Conservation (phyloP, 2,329 filamentous ascomycete genomes). For the Leptographium radiaticola region DNA sequence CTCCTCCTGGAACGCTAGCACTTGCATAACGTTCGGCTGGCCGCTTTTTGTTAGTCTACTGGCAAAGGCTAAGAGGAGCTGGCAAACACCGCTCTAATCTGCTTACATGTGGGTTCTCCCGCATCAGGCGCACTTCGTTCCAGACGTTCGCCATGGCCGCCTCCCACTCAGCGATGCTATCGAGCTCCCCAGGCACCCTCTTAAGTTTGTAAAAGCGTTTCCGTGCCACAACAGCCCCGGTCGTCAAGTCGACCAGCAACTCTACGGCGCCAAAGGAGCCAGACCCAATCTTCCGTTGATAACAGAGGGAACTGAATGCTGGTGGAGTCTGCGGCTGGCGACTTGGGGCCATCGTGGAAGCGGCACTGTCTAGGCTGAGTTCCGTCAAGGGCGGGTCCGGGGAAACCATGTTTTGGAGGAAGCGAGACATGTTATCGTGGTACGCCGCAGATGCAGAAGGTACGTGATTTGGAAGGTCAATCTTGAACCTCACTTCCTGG, state of each 20-base stretch:
- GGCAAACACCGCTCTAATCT: too few species aligned
- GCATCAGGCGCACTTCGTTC: background rate
- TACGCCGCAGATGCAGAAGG: background rate
- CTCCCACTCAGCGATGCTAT: background rate
- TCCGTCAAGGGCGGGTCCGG: background rate
- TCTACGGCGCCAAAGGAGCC: background rate
- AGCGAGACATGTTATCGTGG: background rate
- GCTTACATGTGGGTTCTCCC: background rate
- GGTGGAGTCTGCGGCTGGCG: background rate
- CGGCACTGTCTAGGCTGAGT: background rate
- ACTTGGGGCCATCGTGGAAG: too few species aligned
- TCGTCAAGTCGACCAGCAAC: background rate
- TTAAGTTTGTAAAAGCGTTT: background rate
- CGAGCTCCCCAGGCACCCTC: background rate
- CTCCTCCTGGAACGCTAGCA: background rate
- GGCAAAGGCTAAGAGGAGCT: background rate
- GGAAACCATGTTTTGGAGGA: background rate
- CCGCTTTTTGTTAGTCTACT: background rate
- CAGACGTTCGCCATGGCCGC: background rate
- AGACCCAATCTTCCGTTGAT: background rate
- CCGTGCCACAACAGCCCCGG: background rate
- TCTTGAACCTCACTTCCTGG: too few species aligned
- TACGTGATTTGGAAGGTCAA: background rate
- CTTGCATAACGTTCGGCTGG: background rate
- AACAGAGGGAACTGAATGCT: background rate